Base-by-base conservation (phyloP, 768 basidiomycete species). In the Suillus americanus region DNA sequence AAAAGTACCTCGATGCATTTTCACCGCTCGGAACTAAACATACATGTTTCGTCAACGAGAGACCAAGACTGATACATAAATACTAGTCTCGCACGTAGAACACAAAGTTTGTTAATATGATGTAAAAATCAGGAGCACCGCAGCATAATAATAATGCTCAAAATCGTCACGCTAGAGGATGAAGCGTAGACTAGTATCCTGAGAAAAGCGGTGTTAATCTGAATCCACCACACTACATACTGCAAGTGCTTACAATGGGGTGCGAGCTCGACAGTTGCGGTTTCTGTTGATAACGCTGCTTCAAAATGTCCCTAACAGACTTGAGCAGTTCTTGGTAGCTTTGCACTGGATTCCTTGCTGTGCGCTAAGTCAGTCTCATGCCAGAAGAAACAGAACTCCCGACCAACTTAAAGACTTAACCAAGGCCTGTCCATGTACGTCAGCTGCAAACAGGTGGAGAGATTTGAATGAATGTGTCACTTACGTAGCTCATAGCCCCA, bases 401-500 rank as follows among this genome's bases (percentile, higher is more conserved):
- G 16, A 73, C 80, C 62, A 35, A 81, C 80, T 80, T 61, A 91
- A 68, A 0, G 85, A 75, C 3, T 73, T 77, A 56, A 89, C 80
- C 69, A 91, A 89, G 0, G 89, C 90, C 89, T 92, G 60, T 20
- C n/a, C 43, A 30, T 37, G 43, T 12, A 61, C 16, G 48, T 74
- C 12, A 70, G 60, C 28, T 5, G 18, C 1, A 38, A 5, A n/a
- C 12, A 6, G 10, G 25, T 13, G 12, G 30, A 7, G 3, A 35
- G 9, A 23, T 35, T 35, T 7, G 33, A 35, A 35, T 35, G 33
- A 35, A 35, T 35, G 35, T 25, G 18, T n/a, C 9, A 78, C 89
- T 57, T 71, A 91, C 90, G 75, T 89, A 82, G 74, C 89, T 91
- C 88, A 92, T 92, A 3, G 91, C 91, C 3, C 91, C 91, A 7